A percentile compares a stretch with the other conserved stretches of the same genome.
phyloP scores from a whole-genome alignment of 2,329 filamentous ascomycete genomes.

The Teratosphaeria zuluensis region DNA sequence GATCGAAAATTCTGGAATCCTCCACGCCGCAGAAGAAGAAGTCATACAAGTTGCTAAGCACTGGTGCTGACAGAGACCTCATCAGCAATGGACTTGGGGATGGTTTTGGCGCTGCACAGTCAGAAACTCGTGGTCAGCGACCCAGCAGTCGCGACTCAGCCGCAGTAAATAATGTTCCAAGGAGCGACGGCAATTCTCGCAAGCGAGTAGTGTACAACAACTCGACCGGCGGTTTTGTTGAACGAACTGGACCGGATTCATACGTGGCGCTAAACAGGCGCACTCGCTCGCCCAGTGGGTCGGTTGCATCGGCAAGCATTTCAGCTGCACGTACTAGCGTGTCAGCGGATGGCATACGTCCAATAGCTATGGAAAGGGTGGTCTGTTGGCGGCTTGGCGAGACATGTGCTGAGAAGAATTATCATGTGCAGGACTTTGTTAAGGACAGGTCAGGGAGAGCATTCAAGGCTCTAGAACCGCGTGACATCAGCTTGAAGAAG shows the following conservation, averaged over 20 bases:
- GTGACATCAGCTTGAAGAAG: not conserved
- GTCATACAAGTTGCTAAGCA: slow-evolving; percentile 3
- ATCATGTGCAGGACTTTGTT: not conserved
- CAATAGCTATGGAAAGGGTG: not conserved
- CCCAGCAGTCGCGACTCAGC: not conserved
- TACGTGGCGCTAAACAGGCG: not conserved
- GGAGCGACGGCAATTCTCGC: not conserved
- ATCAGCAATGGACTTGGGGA: not conserved
- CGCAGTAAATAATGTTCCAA: not conserved
- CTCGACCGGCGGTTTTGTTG: not conserved
- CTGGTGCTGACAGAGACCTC: slow-evolving; percentile 3
- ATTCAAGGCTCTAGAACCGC: not conserved
- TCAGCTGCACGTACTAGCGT: no score
- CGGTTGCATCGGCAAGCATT: not conserved
- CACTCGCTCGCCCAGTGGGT: not conserved
- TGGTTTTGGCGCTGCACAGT: not conserved
- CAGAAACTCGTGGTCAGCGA: not conserved
- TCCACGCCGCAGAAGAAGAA: slow-evolving; percentile 1
- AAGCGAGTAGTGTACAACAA: not conserved
- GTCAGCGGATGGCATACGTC: not conserved
- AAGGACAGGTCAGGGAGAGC: not conserved
- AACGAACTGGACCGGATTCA: not conserved
- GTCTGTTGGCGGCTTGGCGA: not conserved
- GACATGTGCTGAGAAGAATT: not conserved
- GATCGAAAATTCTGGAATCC: not conserved